These are phyloP conservation scores for Bretschneidera sinensis DNA, from an alignment of 345 rosid genomes.

Conservation along the genomic window DNA sequence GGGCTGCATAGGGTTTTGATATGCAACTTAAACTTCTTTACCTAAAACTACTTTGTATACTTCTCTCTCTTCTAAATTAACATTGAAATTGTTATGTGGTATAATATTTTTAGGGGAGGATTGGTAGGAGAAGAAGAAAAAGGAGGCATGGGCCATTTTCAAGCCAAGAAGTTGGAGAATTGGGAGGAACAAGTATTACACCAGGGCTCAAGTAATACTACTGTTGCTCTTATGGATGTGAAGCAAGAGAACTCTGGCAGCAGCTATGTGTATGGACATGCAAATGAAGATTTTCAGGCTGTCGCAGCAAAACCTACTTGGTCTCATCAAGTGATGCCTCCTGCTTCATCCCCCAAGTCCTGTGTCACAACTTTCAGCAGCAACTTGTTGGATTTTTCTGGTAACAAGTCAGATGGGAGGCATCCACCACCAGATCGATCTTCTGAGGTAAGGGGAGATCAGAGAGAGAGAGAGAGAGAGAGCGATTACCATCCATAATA, in stretches of 20 bases:
- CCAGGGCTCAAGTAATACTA: conserved; percentile 39
- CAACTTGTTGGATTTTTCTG: conserved; percentile 68
- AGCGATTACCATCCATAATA: neutral
- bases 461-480: neutral
- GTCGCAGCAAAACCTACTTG: conserved; percentile 31
- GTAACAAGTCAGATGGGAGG: conserved; percentile 48
- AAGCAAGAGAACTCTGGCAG: conserved; percentile 62
- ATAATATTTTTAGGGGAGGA: conserved; percentile 54
- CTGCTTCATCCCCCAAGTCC: conserved; percentile 62
- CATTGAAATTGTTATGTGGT: no score
- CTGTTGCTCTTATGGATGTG: conserved; percentile 26
- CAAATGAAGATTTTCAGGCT: conserved; percentile 32
- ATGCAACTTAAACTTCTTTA: neutral
- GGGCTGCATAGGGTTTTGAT: neutral
- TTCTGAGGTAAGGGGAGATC: conserved; percentile 45
- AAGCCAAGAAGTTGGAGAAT: conserved; percentile 50
- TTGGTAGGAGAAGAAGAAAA: conserved; percentile 58
- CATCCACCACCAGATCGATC: conserved; percentile 67
- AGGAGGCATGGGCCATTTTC: conserved; percentile 41
- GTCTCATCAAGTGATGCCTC: conserved; percentile 45
- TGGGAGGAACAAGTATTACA: conserved; percentile 66
- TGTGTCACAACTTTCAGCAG: conserved; percentile 57
- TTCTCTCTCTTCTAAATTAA: neutral
- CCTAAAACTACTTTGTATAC: neutral
- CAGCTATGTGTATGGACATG: conserved; percentile 42